These are phyloP conservation scores for Pulicaria dysenterica DNA, from an alignment of 129 eudicot genomes.

Conservation along the genomic window DNA sequence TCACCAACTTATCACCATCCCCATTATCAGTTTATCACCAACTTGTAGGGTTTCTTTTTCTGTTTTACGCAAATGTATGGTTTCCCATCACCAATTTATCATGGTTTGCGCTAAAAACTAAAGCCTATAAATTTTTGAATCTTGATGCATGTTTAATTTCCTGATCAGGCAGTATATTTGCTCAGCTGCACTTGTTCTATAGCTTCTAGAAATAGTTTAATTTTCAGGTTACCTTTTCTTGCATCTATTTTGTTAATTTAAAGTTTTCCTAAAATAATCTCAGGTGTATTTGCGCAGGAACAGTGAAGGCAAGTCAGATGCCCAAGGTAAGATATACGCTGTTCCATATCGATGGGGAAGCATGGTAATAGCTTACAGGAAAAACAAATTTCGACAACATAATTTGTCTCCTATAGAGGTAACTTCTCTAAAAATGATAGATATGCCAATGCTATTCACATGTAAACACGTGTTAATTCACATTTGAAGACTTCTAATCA, in stretches of 20 bases:
- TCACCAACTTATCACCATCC: too few species aligned
- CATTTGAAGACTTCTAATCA: too few species aligned
- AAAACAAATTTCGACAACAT: constrained; percentile 70
- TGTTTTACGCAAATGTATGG: too few species aligned
- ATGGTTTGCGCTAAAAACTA: neutral
- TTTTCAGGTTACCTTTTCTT: neutral
- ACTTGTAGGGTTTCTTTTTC: too few species aligned
- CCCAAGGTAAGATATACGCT: constrained; percentile 74
- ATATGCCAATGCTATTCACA: neutral
- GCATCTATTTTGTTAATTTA: constrained; percentile 22
- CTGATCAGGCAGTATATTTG: constrained; percentile 4
- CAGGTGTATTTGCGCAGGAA: constrained; percentile 98
- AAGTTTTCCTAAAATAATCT: constrained; percentile 54
- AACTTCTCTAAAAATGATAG: neutral
- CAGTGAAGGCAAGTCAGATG: constrained; percentile 69
- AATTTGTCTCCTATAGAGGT: constrained; percentile 89
- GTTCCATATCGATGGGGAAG: constrained; percentile 99
- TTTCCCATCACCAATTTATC: too few species aligned
- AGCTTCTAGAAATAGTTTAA: constrained; percentile 1
- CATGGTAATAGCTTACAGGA: constrained; percentile 91
- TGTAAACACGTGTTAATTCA: too few species aligned
- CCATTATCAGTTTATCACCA: too few species aligned
- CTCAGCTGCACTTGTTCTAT: constrained; percentile 10
- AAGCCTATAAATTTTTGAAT: neutral
- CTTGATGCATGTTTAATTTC: constrained; percentile 10